Percentiles rank a stretch among this genome's conserved stretches.
Conservation (phyloP, 768 basidiomycete genomes). For the Glaciozyma antarctica region DNA sequence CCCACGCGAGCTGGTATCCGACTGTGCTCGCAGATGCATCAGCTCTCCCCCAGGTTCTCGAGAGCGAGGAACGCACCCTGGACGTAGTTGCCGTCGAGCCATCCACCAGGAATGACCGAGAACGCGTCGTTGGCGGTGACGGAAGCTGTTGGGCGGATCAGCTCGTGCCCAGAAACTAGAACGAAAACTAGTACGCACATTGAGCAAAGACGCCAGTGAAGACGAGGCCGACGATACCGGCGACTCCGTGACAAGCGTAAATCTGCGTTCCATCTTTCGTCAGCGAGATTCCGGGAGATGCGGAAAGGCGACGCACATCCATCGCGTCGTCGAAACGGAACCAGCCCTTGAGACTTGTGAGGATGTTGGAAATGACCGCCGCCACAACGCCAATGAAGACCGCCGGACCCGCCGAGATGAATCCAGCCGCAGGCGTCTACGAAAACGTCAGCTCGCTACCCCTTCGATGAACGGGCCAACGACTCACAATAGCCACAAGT, state of each 20-base stretch:
- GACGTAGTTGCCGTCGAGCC: constrained; percentile 54
- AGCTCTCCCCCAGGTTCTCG: background rate
- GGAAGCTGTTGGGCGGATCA: constrained; percentile 60
- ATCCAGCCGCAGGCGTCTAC: constrained; percentile 44
- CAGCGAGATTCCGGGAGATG: background rate
- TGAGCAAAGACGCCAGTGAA: constrained; percentile 68
- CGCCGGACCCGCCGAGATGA: constrained; percentile 54
- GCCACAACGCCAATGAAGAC: constrained; percentile 77
- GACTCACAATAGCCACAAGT: constrained; percentile 59
- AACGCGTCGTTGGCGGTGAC: constrained; percentile 68
- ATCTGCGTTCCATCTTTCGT: background rate
- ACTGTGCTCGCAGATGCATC: constrained; percentile 47
- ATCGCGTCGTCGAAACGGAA: constrained; percentile 33
- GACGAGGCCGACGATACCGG: constrained; percentile 39
- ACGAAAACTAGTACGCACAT: constrained; percentile 30
- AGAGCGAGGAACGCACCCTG: constrained; percentile 58
- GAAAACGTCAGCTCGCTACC: constrained; percentile 20
- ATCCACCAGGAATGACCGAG: constrained; percentile 59
- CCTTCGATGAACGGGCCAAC: constrained; percentile 33
- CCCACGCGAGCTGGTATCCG: constrained; percentile 63
- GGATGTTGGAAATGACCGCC: constrained; percentile 79
- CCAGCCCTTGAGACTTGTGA: constrained; percentile 86
- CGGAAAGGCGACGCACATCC: constrained; percentile 70
- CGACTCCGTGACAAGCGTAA: constrained; percentile 49
- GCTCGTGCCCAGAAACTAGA: constrained; percentile 6